A percentile compares a stretch with the other conserved stretches of the same genome.
phyloP scores from a whole-genome alignment of 1,284 basidiomycete genomes.

The Puccinia coronata region DNA sequence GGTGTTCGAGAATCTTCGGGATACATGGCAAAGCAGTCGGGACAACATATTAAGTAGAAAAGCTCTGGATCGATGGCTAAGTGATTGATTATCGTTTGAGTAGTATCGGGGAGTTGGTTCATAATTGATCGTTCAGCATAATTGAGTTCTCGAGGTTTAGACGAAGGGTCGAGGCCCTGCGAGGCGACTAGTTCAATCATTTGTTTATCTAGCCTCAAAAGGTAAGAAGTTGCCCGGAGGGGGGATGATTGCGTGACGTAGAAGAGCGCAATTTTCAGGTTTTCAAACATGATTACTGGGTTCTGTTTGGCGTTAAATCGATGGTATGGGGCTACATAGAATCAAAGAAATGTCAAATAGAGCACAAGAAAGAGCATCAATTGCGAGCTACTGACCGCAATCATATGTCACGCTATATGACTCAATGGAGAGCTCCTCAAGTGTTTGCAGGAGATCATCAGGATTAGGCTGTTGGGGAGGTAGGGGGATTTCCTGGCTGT shows the following conservation, averaged over 20 bases:
- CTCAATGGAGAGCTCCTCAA: no score
- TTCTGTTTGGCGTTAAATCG: not conserved
- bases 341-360: no score
- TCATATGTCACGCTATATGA: no score
- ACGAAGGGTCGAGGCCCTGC: not conserved
- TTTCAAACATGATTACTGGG: not conserved
- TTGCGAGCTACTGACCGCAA: no score
- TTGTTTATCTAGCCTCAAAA: not conserved
- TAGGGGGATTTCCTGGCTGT: no score
- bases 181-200: not conserved
- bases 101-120: not conserved
- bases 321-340: no score
- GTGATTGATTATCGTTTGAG: not conserved
- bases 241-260: not conserved
- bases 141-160: not conserved
- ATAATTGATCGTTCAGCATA: not conserved
- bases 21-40: constrained; percentile 32
- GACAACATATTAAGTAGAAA: not conserved
- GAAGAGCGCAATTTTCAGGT: not conserved
- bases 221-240: not conserved
- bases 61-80: constrained; percentile 15
- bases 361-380: no score
- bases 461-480: no score
- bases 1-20: not conserved
- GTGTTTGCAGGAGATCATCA: no score